Percentiles rank a stretch among this genome's conserved stretches.
Evolutionary conservation across 2,329 filamentous ascomycete genomes (phyloP).

Genomic region (Neobulgaria alba): DNA sequence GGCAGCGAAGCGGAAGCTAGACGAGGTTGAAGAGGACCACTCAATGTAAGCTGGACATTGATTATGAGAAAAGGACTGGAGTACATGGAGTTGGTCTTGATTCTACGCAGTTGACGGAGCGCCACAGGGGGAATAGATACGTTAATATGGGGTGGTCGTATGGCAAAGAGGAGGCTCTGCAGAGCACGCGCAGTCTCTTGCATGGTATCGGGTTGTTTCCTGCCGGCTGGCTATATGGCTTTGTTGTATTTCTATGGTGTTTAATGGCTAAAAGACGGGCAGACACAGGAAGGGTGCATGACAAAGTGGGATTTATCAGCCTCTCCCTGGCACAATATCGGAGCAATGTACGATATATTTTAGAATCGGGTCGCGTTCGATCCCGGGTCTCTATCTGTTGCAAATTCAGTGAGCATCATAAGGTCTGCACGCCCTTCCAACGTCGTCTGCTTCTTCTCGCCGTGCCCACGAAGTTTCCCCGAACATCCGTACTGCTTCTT

Average conservation of each 20-base stretch:
- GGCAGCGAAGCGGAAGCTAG: slow-evolving; percentile 47
- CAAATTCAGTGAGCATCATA: no score
- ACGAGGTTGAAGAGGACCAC: slow-evolving; percentile 25
- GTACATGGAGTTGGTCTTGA: background rate
- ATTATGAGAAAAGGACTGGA: background rate
- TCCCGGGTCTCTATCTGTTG: no score
- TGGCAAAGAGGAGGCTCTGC: background rate
- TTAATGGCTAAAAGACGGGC: background rate
- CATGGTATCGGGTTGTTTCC: background rate
- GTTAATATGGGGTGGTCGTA: background rate
- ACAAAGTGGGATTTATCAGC: slow-evolving; percentile 1
- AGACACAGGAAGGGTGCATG: slow-evolving; percentile 1
- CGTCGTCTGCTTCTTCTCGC: no score
- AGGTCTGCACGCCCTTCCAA: no score
- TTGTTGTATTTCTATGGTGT: slow-evolving; percentile 1
- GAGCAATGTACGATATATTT: background rate
- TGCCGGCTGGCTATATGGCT: slow-evolving; percentile 1
- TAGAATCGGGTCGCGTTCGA: background rate
- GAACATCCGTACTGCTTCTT: background rate
- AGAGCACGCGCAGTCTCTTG: background rate
- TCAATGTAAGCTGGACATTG: slow-evolving; percentile 8
- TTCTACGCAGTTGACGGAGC: slow-evolving; percentile 4
- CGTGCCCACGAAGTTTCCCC: slow-evolving; percentile 1
- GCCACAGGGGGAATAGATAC: background rate
- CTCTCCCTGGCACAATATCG: background rate